Conservation (phyloP, 805 yeast genomes). For the Huiozyma naganishii region DNA sequence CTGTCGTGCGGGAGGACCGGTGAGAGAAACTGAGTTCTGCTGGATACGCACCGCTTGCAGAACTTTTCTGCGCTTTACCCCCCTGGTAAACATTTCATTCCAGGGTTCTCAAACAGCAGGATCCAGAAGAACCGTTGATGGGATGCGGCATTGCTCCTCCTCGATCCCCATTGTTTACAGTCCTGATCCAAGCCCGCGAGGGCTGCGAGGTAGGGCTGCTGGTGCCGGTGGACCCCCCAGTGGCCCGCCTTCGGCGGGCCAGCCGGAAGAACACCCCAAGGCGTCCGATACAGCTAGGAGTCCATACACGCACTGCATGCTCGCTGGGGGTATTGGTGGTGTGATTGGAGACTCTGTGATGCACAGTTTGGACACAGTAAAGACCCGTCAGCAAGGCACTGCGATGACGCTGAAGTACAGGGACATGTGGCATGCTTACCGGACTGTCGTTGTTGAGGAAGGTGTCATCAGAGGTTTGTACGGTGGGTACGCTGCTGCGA, state of each 20-base stretch:
- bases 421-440: slow-evolving; percentile 66
- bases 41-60: too few species aligned
- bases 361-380: slow-evolving; percentile 95
- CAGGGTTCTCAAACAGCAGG: too few species aligned
- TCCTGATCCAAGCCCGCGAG: background rate
- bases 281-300: background rate
- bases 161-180: background rate
- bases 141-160: background rate
- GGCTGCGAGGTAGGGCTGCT: background rate
- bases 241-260: too few species aligned
- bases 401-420: slow-evolving; percentile 51
- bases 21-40: too few species aligned
- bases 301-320: background rate
- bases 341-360: slow-evolving; percentile 82
- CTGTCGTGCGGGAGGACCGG: too few species aligned
- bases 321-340: slow-evolving; percentile 82
- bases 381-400: slow-evolving; percentile 96
- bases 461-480: slow-evolving; percentile 79
- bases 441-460: slow-evolving; percentile 69
- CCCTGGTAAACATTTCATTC: too few species aligned
- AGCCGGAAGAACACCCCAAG: too few species aligned
- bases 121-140: too few species aligned
- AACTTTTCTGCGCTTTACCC: too few species aligned
- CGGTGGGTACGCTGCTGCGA: slow-evolving; percentile 87
- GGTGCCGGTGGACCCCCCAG: too few species aligned